These are phyloP conservation scores for Ulmus americana DNA, from an alignment of 331 rosid genomes.

Conservation along the genomic window DNA sequence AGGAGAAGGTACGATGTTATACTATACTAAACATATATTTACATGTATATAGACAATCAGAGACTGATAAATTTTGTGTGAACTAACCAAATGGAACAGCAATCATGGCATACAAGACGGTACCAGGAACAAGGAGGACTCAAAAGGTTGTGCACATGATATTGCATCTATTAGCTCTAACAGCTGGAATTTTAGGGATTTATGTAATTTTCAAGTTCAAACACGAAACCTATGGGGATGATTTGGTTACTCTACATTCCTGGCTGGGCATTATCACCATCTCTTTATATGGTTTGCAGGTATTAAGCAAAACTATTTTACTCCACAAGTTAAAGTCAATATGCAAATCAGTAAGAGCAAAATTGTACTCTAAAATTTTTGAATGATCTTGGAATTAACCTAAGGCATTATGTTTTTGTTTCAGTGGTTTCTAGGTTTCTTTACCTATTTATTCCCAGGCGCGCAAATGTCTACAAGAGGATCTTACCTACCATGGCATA, in stretches of 20 bases:
- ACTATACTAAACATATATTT: no score
- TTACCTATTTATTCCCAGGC: conserved; percentile 41
- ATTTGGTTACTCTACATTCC: conserved; percentile 51
- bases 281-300: conserved; percentile 46
- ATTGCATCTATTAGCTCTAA: conserved; percentile 43
- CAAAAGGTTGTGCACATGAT: conserved; percentile 37
- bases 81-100: conserved; percentile 33
- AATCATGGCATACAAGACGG: conserved; percentile 45
- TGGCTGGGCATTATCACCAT: conserved; percentile 57
- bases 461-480: conserved; percentile 40
- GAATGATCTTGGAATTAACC: background rate
- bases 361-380: no score
- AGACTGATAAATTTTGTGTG: background rate
- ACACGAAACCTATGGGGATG: background rate
- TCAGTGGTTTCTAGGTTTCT: conserved; percentile 42
- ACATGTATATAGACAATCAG: background rate
- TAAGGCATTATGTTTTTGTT: background rate
- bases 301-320: background rate
- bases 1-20: conserved; percentile 59
- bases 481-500: conserved; percentile 49
- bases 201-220: conserved; percentile 38
- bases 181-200: conserved; percentile 45
- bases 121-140: conserved; percentile 27
- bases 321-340: no score
- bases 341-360: background rate